phyloP scores from a whole-genome alignment of 2,329 filamentous ascomycete species.

The Aspergillus sp. region DNA sequence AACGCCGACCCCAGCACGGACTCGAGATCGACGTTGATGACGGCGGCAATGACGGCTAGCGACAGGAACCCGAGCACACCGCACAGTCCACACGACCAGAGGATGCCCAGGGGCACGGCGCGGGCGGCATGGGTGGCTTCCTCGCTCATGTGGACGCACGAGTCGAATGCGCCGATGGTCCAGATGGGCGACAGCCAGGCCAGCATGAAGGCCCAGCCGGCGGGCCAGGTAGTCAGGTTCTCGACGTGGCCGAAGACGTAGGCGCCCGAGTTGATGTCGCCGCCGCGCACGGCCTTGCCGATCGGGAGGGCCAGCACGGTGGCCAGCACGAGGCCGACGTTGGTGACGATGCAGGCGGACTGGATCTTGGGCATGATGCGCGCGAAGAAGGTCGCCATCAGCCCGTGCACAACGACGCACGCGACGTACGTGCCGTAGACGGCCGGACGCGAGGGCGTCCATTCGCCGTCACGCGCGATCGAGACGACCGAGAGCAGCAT shows the following conservation, averaged over 20 bases:
- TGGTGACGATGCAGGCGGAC: slow-evolving; percentile 55
- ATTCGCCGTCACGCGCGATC: slow-evolving; percentile 56
- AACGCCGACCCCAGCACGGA: slow-evolving; percentile 50
- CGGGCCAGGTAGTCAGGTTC: slow-evolving; percentile 59
- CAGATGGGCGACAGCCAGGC: slow-evolving; percentile 63
- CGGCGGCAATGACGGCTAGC: slow-evolving; percentile 57
- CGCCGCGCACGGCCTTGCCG: slow-evolving; percentile 39
- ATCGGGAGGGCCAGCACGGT: slow-evolving; percentile 58
- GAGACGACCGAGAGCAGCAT: slow-evolving; percentile 55
- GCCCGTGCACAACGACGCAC: slow-evolving; percentile 54
- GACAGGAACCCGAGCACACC: slow-evolving; percentile 59
- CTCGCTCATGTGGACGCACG: slow-evolving; percentile 60
- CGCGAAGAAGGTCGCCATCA: slow-evolving; percentile 53
- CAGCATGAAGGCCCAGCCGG: slow-evolving; percentile 59
- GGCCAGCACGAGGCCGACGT: slow-evolving; percentile 54
- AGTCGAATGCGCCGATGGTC: slow-evolving; percentile 56
- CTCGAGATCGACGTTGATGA: slow-evolving; percentile 54
- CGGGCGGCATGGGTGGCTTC: slow-evolving; percentile 60
- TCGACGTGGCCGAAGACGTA: slow-evolving; percentile 59
- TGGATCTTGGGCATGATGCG: slow-evolving; percentile 61
- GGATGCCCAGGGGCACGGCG: slow-evolving; percentile 59
- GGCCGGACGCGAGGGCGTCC: slow-evolving; percentile 55
- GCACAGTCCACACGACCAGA: slow-evolving; percentile 53
- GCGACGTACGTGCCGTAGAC: slow-evolving; percentile 59
- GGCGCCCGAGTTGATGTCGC: slow-evolving; percentile 32